Conservation (phyloP, 495 filamentous ascomycete genomes). For the Neurospora tetrasperma region DNA sequence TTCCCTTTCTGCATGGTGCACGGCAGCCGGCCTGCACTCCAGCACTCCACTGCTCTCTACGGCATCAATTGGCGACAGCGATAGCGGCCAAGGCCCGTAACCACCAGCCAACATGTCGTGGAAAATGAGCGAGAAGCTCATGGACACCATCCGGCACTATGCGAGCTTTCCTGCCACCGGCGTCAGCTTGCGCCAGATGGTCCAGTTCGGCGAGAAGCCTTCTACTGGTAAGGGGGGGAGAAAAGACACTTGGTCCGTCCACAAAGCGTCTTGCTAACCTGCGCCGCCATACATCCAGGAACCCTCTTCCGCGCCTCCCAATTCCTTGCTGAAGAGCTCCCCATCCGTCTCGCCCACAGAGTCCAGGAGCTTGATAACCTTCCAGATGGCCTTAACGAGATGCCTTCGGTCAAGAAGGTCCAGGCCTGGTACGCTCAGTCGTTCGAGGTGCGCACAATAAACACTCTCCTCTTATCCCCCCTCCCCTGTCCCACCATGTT, state of each 20-base stretch:
- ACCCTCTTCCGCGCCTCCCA: slow-evolving; percentile 96
- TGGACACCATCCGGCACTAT: slow-evolving; percentile 99
- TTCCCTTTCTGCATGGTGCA: slow-evolving; percentile 16
- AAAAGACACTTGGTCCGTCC: slow-evolving; percentile 12
- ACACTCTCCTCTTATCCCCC: not conserved
- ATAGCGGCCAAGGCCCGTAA: slow-evolving; percentile 11
- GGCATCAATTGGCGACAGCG: slow-evolving; percentile 21
- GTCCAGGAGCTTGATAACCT: slow-evolving; percentile 86
- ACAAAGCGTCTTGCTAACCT: not conserved
- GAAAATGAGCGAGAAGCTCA: slow-evolving; percentile 80
- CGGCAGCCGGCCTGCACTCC: slow-evolving; percentile 16
- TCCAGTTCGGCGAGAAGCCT: slow-evolving; percentile 90
- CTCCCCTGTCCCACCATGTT: slow-evolving; percentile 2
- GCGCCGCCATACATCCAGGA: slow-evolving; percentile 40
- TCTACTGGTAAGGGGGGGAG: slow-evolving; percentile 53
- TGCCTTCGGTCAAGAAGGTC: slow-evolving; percentile 93
- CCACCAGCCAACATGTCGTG: slow-evolving; percentile 56
- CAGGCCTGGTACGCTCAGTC: slow-evolving; percentile 99
- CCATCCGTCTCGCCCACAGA: slow-evolving; percentile 90
- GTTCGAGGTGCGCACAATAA: slow-evolving; percentile 67
- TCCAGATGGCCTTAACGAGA: slow-evolving; percentile 95
- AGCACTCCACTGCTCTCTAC: slow-evolving; percentile 9
- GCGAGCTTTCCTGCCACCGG: slow-evolving; percentile 94
- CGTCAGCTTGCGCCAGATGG: slow-evolving; percentile 95
- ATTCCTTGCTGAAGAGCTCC: slow-evolving; percentile 96